Conservation (phyloP, 108 stramenopile species). For the Conticribra guillardii region DNA sequence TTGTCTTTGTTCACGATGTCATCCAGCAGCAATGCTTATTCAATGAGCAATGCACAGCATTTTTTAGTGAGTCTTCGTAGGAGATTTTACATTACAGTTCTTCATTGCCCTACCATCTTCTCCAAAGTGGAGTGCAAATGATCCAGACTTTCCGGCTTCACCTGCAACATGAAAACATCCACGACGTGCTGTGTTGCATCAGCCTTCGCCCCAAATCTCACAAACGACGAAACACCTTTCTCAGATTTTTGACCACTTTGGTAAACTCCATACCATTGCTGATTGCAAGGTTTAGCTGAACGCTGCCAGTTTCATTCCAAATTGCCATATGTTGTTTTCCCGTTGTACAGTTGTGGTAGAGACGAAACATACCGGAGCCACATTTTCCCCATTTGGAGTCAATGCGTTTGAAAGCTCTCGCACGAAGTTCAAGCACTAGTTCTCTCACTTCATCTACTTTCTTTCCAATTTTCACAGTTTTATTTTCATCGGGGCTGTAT, state of each 20-base stretch:
- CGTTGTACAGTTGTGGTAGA: not conserved
- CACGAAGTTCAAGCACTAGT: not conserved
- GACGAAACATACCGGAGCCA: not conserved
- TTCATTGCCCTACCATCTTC: not conserved
- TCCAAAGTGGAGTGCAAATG: not conserved
- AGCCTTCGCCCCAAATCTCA: not conserved
- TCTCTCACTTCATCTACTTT: not conserved
- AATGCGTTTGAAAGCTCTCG: not conserved
- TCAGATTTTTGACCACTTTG: not conserved
- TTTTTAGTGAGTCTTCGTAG: no score
- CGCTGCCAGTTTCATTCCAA: not conserved
- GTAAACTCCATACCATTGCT: not conserved
- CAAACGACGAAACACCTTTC: not conserved
- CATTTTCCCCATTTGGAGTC: not conserved
- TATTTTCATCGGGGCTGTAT: no score
- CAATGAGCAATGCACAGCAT: no score
- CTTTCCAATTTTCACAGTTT: no score
- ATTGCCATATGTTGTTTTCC: not conserved
- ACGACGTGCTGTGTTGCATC: not conserved
- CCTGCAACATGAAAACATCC: not conserved
- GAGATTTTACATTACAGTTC: no score
- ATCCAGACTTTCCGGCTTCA: not conserved
- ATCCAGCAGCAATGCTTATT: no score
- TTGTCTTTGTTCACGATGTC: no score
- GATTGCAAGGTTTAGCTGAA: not conserved